Evolutionary conservation across 208 protist species (phyloP).

Genomic region (Herpetomonas muscarum): DNA sequence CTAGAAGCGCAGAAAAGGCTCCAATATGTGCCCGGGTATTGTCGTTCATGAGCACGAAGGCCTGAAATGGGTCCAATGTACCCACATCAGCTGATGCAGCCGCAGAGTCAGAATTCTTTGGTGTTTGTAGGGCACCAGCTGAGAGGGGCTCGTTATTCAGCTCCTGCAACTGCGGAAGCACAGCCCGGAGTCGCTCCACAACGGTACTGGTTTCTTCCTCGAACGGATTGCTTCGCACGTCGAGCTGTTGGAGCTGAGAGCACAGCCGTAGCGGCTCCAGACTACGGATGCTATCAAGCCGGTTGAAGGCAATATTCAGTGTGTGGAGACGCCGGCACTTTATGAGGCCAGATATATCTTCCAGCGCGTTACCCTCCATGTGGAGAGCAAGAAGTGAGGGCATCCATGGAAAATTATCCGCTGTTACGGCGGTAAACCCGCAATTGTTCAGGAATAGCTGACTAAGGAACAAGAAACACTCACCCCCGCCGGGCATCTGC

Average conservation of each 20-base stretch:
- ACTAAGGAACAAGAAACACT: slow-evolving; percentile 39
- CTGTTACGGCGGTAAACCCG: slow-evolving; percentile 27
- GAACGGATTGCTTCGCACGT: slow-evolving; percentile 67
- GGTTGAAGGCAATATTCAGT: slow-evolving; percentile 62
- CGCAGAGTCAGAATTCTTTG: background rate
- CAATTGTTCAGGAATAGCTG: slow-evolving; percentile 78
- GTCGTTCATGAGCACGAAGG: no score
- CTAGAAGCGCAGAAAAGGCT: no score
- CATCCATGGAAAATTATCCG: slow-evolving; percentile 39
- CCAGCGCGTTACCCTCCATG: slow-evolving; percentile 66
- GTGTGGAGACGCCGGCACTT: slow-evolving; percentile 53
- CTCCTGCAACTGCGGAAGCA: slow-evolving; percentile 25
- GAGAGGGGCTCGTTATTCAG: slow-evolving; percentile 18
- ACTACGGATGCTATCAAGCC: slow-evolving; percentile 22
- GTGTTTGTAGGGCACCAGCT: background rate
- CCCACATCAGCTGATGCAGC: background rate
- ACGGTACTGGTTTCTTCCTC: background rate
- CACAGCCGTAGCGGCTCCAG: slow-evolving; percentile 48
- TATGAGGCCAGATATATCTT: slow-evolving; percentile 43
- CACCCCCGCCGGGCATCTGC: slow-evolving; percentile 11
- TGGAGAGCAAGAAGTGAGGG: slow-evolving; percentile 71
- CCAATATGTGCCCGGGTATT: no score
- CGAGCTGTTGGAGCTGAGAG: slow-evolving; percentile 29
- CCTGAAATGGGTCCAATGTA: background rate
- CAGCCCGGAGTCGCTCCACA: background rate